A percentile compares a stretch with the other conserved stretches of the same genome.
phyloP scores from a whole-genome alignment of 2,329 filamentous ascomycete genomes.

The Ciborinia camelliae region DNA sequence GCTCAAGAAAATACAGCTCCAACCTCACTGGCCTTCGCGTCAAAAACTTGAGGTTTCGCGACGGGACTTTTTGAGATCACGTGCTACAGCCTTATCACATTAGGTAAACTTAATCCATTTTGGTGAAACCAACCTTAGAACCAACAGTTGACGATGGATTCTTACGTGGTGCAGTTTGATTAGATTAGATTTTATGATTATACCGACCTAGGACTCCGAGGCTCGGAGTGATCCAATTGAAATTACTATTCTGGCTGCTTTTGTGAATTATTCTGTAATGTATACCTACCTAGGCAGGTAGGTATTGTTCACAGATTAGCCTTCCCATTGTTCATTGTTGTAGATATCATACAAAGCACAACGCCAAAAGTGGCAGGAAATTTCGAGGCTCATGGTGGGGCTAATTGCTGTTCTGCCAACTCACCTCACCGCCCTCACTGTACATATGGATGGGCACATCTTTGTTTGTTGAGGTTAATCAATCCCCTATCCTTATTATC shows the following conservation, averaged over 20 bases:
- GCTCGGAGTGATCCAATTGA: neutral
- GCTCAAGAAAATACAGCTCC: constrained; percentile 1
- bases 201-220: no score
- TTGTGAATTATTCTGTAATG: neutral
- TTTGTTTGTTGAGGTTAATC: constrained; percentile 16
- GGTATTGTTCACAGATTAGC: neutral
- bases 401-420: neutral
- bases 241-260: neutral
- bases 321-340: constrained; percentile 9
- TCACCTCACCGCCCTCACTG: neutral
- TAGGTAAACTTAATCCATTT: neutral
- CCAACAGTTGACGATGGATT: no score
- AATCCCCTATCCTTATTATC: neutral
- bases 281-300: no score
- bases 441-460: neutral
- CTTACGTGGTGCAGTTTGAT: constrained; percentile 12
- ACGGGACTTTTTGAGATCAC: constrained; percentile 24
- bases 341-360: neutral
- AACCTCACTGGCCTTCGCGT: constrained; percentile 23
- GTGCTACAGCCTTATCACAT: constrained; percentile 26
- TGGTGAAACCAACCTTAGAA: no score
- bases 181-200: constrained; percentile 12
- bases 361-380: constrained; percentile 5
- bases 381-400: neutral
- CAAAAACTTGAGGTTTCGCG: constrained; percentile 29